Evolutionary conservation across 2,329 filamentous ascomycete genomes (phyloP), one percentile per base, ranked within the genome.

Genomic region (Paradendryphiella salina): DNA sequence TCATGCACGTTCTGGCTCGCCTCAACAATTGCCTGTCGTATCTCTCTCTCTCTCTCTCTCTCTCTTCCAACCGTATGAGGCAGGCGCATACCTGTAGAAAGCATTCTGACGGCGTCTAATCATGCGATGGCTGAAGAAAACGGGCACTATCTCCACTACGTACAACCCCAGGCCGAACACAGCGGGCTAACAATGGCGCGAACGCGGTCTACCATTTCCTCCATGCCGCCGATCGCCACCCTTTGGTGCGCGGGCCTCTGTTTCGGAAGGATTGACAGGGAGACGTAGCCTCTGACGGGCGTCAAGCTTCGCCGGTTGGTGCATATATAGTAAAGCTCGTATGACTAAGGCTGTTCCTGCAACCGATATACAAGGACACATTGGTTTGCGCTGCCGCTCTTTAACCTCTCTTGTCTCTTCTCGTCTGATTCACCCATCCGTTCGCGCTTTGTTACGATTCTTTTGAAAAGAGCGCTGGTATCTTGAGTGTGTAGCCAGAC

Each of bases 191-290:
- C 52, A 34, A 53, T 52, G 45, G 55, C 44, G 55, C 53, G 50
- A 59, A 56, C 48, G 52, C 60, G 44, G 29, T 42, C 29, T 47
- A 38, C 55, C 64, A 61, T 64, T 62, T 65, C 56, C 60, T 67
- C 64, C 66, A 67, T 70, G 59, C 65, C 52, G 65, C 53, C 40
- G 61, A 66, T 69, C 64, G 49, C 61, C 60, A 46, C 60, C 57
- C 43, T 60, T 57, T 55, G 51, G 55, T 52, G 54, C 44, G 55
- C 56, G 44, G 40, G 55, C 61, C 54, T 46, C 46, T 48, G 57
- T 61, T 65, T 66, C 59, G 60, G 60, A 65, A 59, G 55, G 48
- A 64, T 59, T 45, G 54, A 50, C 51, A 46, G 44, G 46, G 34
- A 43, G 45, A 34, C 28, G 23, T 50, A 43, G 39, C 35, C 41